These are phyloP conservation scores for Coccomyxa subellipsoidea DNA, from an alignment of 163 green algal species.

Conservation along the genomic window DNA sequence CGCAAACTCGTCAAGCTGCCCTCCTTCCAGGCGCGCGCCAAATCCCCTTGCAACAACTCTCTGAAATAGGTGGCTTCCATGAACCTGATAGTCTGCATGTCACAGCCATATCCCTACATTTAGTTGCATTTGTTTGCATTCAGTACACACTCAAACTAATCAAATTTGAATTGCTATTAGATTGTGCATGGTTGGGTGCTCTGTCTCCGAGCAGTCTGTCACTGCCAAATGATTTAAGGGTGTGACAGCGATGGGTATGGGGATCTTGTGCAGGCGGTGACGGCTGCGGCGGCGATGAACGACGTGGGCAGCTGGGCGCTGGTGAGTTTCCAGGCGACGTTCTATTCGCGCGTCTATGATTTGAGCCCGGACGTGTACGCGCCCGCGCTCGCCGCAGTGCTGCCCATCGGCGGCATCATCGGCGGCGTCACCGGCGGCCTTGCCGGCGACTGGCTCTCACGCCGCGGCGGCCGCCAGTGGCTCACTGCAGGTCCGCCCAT, in stretches of 20 bases:
- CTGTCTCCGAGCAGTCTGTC: too few species aligned
- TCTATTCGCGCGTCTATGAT: conserved; percentile 75
- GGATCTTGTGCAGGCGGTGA: conserved; percentile 54
- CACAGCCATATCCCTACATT: too few species aligned
- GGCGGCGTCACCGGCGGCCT: conserved; percentile 76
- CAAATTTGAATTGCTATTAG: too few species aligned
- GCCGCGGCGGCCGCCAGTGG: conserved; percentile 52
- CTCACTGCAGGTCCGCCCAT: conserved; percentile 57
- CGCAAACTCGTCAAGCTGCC: conserved; percentile 15
- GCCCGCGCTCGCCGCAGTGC: conserved; percentile 74
- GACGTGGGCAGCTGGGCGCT: conserved; percentile 84
- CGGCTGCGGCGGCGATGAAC: conserved; percentile 74
- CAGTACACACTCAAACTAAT: too few species aligned
- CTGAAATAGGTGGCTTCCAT: too few species aligned
- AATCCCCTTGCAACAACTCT: too few species aligned
- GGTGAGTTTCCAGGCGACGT: conserved; percentile 83
- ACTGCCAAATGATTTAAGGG: too few species aligned
- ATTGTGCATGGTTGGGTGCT: too few species aligned
- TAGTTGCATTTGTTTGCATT: too few species aligned
- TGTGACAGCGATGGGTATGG: background rate
- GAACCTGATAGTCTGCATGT: too few species aligned
- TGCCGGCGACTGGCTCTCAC: conserved; percentile 69
- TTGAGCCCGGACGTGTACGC: conserved; percentile 70
- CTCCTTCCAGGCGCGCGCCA: conserved; percentile 17
- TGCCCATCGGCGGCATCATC: conserved; percentile 83